Base-by-base conservation (phyloP, 768 basidiomycete genomes). In the Clitopilus passeckerianus region DNA sequence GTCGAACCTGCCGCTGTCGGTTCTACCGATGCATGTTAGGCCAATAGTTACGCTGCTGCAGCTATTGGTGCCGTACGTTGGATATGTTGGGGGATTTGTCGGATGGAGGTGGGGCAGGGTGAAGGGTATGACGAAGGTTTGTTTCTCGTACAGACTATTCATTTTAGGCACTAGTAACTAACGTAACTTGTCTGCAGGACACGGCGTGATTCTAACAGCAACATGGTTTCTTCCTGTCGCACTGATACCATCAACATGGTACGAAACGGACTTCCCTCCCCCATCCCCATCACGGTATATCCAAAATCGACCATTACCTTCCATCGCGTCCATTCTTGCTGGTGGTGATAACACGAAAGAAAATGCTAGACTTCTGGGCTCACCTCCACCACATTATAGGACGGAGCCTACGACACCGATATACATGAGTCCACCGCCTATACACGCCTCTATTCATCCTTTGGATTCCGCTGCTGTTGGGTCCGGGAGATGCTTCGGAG, bases 181-280 rank as follows among this genome's bases (percentile, higher is more conserved):
- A 8, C n/a, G 15, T 18, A 20, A 57, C n/a, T 15, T 10, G 35
- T 34, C 64, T 1, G 22, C 57, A 89, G 90, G 91, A 1, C 74
- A 83, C 58, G 91, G 91, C 5, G 86, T 93, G 10, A 86, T 86
- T 43, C 74, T 94, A 27, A 90, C 85, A 6, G 91, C 91, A 10
- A 90, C 90, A 1, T 93, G 91, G 91, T 70, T 92, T 15, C 73
- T 92, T 4, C 90, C 91, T 1, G 77, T 92, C 34, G 84, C 87
- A 1, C 76, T 92, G 59, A 83, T 93, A 23, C 90, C 91, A 3
- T 82, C 89, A 18, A 87, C 87, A 7, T 91, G 89, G 89, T 77
- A 85, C 18, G 53, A 23, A 50, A 15, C 34, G 16, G 57, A 58
- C 18, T 67, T 67, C 20, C 66, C 66, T 9, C 64, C 61, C 6